These are phyloP conservation scores for Tylopilus sp. DNA, from an alignment of 768 basidiomycete genomes.

Conservation along the genomic window DNA sequence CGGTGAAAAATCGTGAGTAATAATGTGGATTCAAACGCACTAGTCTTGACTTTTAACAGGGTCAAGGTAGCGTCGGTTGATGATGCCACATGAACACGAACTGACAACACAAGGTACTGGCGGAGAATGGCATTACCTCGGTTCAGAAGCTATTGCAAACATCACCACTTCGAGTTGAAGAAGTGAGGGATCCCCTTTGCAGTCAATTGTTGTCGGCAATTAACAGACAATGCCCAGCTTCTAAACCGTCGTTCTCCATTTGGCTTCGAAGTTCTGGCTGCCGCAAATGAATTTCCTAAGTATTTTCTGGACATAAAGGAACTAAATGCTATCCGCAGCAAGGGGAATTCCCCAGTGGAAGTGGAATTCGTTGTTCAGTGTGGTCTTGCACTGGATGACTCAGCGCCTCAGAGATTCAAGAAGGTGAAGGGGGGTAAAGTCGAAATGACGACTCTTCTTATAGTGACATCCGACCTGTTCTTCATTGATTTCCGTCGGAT, in stretches of 20 bases:
- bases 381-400: conserved; percentile 38
- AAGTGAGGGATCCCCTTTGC: conserved; percentile 35
- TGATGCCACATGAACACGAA: neutral
- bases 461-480: conserved; percentile 69
- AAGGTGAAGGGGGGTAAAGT: conserved; percentile 41
- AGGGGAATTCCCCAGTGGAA: conserved; percentile 52
- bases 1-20: conserved; percentile 83
- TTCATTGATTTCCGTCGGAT: conserved; percentile 81
- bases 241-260: conserved; percentile 74
- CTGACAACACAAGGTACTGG: conserved; percentile 56
- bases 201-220: conserved; percentile 2
- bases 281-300: conserved; percentile 60
- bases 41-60: conserved; percentile 12
- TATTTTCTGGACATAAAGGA: conserved; percentile 57
- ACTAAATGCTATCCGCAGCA: conserved; percentile 36
- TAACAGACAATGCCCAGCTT: conserved; percentile 42
- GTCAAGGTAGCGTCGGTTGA: conserved; percentile 20
- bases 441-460: conserved; percentile 70
- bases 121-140: conserved; percentile 65
- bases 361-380: conserved; percentile 59
- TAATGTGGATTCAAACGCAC: neutral
- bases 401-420: conserved; percentile 37
- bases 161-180: conserved; percentile 59
- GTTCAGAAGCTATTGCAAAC: conserved; percentile 55
- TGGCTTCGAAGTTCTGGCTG: conserved; percentile 63